Evolutionary conservation across 129 eudicot species (phyloP).

Genomic region (Arctium lappa): DNA sequence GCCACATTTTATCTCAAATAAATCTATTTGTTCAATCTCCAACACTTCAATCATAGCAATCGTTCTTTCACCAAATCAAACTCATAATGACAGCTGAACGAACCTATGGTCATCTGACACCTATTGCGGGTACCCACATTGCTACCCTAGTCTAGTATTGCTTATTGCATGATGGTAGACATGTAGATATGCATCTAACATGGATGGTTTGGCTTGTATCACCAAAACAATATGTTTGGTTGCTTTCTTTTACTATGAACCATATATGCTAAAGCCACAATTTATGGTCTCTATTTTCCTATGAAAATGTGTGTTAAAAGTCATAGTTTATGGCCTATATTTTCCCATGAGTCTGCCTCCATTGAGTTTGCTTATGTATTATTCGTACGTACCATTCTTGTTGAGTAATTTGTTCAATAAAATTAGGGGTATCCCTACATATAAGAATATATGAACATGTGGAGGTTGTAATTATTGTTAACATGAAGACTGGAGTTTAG

Average conservation of each 20-base stretch:
- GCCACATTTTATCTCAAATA: not conserved
- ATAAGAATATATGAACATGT: not conserved
- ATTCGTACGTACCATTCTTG: not conserved
- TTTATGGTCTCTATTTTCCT: slow-evolving; percentile 34
- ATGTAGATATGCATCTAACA: slow-evolving; percentile 20
- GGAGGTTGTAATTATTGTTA: not conserved
- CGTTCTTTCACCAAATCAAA: slow-evolving; percentile 3
- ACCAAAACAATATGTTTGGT: slow-evolving; percentile 25
- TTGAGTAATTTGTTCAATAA: not conserved
- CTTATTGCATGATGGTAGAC: slow-evolving; percentile 15
- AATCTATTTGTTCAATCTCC: not conserved
- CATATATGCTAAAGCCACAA: slow-evolving; percentile 32
- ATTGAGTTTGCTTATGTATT: not conserved
- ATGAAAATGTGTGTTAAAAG: slow-evolving; percentile 35
- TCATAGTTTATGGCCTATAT: slow-evolving; percentile 31
- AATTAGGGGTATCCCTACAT: not conserved
- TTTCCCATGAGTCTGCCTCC: slow-evolving; percentile 17
- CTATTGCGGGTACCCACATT: slow-evolving; percentile 22
- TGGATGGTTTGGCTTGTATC: slow-evolving; percentile 27
- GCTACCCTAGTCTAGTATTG: slow-evolving; percentile 14
- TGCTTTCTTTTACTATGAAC: slow-evolving; percentile 37
- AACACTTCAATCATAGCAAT: slow-evolving; percentile 5
- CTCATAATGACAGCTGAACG: not conserved
- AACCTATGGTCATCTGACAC: slow-evolving; percentile 15
- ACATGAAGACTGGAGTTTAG: not conserved